Percentiles rank a stretch among this genome's conserved stretches.
Evolutionary conservation across 2,329 filamentous ascomycete genomes (phyloP).

Genomic region (Neurospora sp.): DNA sequence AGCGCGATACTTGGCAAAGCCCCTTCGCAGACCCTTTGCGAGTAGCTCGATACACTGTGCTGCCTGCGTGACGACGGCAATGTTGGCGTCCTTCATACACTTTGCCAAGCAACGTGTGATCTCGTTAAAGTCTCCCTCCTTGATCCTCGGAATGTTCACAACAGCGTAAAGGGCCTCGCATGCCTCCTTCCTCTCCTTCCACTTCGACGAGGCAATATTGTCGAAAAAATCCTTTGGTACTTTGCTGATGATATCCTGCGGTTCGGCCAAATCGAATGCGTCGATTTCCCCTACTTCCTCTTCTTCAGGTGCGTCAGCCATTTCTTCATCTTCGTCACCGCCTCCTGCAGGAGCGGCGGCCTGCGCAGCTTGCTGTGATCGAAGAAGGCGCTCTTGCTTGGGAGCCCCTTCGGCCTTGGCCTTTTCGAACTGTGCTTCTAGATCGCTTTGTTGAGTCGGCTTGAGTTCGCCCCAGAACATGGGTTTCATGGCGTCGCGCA

Average conservation of each 20-base stretch:
- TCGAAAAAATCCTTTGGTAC: slow-evolving; percentile 77
- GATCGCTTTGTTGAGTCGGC: slow-evolving; percentile 84
- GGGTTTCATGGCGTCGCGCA: slow-evolving; percentile 95
- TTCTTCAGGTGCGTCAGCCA: slow-evolving; percentile 39
- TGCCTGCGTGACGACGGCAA: slow-evolving; percentile 85
- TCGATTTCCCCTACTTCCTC: slow-evolving; percentile 68
- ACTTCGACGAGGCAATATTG: slow-evolving; percentile 80
- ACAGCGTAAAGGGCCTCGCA: slow-evolving; percentile 70
- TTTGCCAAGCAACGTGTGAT: slow-evolving; percentile 79
- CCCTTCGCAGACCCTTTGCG: slow-evolving; percentile 71
- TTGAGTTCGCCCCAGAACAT: slow-evolving; percentile 96
- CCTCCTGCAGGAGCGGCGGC: slow-evolving; percentile 56
- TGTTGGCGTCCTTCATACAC: slow-evolving; percentile 97
- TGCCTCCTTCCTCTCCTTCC: slow-evolving; percentile 96
- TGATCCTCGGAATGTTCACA: slow-evolving; percentile 80
- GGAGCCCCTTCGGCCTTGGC: slow-evolving; percentile 78
- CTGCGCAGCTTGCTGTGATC: slow-evolving; percentile 79
- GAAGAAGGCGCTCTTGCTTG: slow-evolving; percentile 81
- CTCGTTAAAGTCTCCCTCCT: slow-evolving; percentile 82
- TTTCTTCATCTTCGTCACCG: slow-evolving; percentile 47
- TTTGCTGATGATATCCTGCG: slow-evolving; percentile 76
- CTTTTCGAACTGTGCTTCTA: slow-evolving; percentile 90
- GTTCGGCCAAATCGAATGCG: slow-evolving; percentile 71
- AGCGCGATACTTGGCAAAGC: slow-evolving; percentile 72
- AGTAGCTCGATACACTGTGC: slow-evolving; percentile 87